Percentiles rank a stretch among this genome's conserved stretches.
These are phyloP conservation scores for Teratosphaeria zuluensis DNA, from an alignment of 2,329 filamentous ascomycete genomes.

Conservation along the genomic window DNA sequence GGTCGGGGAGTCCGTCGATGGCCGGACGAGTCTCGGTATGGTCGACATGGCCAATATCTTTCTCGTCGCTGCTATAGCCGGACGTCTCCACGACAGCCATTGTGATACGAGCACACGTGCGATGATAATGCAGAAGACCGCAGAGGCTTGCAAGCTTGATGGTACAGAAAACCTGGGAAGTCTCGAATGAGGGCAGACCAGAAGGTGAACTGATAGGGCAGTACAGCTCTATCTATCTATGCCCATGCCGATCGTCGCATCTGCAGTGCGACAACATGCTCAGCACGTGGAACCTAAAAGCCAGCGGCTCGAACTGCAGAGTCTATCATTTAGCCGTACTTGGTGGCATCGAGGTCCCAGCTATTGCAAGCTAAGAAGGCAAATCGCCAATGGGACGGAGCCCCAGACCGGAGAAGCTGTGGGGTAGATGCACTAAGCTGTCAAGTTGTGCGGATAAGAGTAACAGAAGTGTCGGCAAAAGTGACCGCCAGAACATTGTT, in stretches of 20 bases:
- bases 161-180: neutral
- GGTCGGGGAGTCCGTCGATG: constrained; percentile 4
- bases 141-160: neutral
- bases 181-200: neutral
- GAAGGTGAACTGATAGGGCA: neutral
- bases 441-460: too few species aligned
- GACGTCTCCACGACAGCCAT: neutral
- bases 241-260: neutral
- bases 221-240: neutral
- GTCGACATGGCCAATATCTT: neutral
- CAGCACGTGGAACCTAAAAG: neutral
- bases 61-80: neutral
- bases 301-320: neutral
- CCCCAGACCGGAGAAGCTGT: too few species aligned
- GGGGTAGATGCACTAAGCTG: too few species aligned
- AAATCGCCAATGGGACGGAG: too few species aligned
- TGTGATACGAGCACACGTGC: neutral
- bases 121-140: neutral
- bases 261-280: neutral
- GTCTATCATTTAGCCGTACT: too few species aligned
- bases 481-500: neutral
- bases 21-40: neutral
- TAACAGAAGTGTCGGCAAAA: neutral
- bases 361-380: too few species aligned
- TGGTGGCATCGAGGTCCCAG: too few species aligned